These are phyloP conservation scores for Esteya vermicola DNA, from an alignment of 2,329 filamentous ascomycete species.

Conservation along the genomic window DNA sequence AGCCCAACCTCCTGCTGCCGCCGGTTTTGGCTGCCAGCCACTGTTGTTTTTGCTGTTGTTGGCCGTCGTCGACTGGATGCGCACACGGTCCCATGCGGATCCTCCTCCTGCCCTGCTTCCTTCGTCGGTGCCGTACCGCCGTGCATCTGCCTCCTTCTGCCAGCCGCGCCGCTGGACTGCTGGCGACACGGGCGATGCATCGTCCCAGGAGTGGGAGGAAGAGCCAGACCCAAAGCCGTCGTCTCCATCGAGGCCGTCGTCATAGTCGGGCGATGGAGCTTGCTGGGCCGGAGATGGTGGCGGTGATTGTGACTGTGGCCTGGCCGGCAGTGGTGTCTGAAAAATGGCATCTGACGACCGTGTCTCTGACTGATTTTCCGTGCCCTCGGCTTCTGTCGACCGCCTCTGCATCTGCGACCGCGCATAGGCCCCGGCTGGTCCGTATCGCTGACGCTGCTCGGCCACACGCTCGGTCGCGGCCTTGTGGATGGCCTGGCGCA, in stretches of 20 bases:
- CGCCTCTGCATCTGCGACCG: too few relatives aligned
- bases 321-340: too few relatives aligned
- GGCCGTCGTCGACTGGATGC: background rate
- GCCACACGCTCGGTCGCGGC: background rate
- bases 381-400: too few relatives aligned
- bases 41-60: too few relatives aligned
- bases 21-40: too few relatives aligned
- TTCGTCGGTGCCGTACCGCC: background rate
- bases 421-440: background rate
- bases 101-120: background rate
- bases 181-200: constrained; percentile 10
- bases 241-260: background rate
- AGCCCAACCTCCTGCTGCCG: background rate
- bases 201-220: constrained; percentile 4
- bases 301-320: background rate
- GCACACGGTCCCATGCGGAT: constrained; percentile 12
- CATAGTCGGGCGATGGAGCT: background rate
- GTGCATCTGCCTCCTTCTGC: background rate
- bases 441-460: background rate
- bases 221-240: background rate
- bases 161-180: constrained; percentile 3
- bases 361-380: too few relatives aligned
- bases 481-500: constrained; percentile 4
- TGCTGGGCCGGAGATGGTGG: background rate
- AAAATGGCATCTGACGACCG: too few relatives aligned